Conservation (phyloP, 2,329 filamentous ascomycete species). For the Cryphonectria radicalis region DNA sequence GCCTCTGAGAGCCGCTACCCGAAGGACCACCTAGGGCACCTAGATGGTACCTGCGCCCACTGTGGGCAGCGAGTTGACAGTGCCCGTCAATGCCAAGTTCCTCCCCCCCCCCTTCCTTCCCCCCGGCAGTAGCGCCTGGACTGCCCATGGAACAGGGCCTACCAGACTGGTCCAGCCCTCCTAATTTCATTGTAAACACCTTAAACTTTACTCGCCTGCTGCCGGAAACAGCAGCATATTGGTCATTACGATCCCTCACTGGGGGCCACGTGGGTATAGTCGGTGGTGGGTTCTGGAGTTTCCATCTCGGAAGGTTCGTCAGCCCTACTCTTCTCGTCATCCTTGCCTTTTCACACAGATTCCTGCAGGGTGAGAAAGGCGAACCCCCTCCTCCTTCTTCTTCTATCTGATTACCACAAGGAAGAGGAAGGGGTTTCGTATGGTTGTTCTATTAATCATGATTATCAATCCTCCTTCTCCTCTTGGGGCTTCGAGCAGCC, state of each 20-base stretch:
- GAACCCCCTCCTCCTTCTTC: neutral
- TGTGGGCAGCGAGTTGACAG: neutral
- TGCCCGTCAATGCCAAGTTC: neutral
- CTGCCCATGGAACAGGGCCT: neutral
- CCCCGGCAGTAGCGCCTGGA: neutral
- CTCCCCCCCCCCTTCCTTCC: neutral
- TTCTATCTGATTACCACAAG: neutral
- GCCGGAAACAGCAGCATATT: neutral
- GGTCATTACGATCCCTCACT: neutral
- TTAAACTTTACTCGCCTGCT: neutral
- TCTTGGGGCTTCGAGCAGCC: neutral
- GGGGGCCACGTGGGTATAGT: constrained; percentile 1
- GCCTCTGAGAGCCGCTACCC: constrained; percentile 14
- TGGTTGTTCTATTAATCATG: neutral
- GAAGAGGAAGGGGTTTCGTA: neutral
- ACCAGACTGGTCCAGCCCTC: neutral
- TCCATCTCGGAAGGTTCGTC: constrained; percentile 7
- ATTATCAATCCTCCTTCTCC: neutral
- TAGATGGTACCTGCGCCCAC: neutral
- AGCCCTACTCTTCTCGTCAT: neutral
- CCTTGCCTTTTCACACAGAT: neutral
- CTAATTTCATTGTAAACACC: neutral
- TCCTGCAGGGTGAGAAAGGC: neutral
- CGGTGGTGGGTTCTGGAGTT: neutral
- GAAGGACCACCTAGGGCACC: neutral